These are phyloP conservation scores for Coemansia sp. DNA, from an alignment of 192 early-diverging fungal genomes.

Conservation along the genomic window DNA sequence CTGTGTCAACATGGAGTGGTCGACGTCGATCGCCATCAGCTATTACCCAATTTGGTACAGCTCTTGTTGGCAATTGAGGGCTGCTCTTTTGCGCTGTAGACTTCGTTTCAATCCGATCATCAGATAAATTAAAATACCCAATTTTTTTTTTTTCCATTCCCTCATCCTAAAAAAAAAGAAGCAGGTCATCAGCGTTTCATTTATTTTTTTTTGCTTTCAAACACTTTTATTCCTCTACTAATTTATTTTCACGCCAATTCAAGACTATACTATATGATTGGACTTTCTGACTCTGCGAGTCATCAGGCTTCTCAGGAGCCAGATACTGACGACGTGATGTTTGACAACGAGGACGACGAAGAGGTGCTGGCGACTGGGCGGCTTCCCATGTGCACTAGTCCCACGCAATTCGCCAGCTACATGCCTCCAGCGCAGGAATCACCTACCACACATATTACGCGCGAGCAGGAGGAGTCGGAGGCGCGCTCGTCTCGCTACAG, in stretches of 20 bases:
- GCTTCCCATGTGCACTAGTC: background rate
- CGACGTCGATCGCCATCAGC: slow-evolving; percentile 8
- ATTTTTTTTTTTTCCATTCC: background rate
- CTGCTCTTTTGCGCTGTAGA: slow-evolving; percentile 28
- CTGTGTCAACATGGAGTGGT: slow-evolving; percentile 21
- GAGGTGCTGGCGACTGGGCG: background rate
- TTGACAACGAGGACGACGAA: background rate
- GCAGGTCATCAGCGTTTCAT: background rate
- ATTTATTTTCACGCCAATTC: background rate
- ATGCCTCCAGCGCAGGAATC: background rate
- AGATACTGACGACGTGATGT: background rate
- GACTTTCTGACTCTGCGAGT: background rate
- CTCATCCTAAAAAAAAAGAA: background rate
- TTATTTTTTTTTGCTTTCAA: background rate
- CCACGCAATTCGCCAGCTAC: background rate
- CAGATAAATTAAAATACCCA: background rate
- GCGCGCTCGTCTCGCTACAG: background rate
- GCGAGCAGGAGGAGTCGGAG: background rate
- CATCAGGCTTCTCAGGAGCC: background rate
- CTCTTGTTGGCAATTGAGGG: slow-evolving; percentile 40
- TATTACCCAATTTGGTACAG: slow-evolving; percentile 29
- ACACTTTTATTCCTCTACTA: background rate
- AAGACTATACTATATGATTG: background rate
- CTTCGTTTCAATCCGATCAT: background rate
- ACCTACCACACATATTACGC: background rate